phyloP scores from a whole-genome alignment of 1,139 yeast species.

The Sugiyamaella grinbergsii region DNA sequence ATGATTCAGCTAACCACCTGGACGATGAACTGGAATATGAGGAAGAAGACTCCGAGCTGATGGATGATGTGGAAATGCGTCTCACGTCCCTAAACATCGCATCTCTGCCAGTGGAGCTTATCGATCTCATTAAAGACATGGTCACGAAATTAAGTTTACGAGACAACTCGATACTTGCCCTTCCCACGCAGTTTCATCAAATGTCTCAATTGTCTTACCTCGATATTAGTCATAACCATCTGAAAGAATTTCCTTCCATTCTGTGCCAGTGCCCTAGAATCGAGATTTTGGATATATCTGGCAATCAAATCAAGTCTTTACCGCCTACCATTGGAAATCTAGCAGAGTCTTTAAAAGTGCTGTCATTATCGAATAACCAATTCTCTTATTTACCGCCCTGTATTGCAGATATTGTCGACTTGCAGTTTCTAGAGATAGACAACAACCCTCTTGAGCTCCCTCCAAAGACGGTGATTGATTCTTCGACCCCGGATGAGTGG shows the following conservation, averaged over 20 bases:
- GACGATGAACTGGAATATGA: slow-evolving; percentile 22
- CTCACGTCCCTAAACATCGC: slow-evolving; percentile 44
- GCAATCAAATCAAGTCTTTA: slow-evolving; percentile 53
- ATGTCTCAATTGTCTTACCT: slow-evolving; percentile 58
- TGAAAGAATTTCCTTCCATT: slow-evolving; percentile 56
- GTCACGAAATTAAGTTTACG: slow-evolving; percentile 59
- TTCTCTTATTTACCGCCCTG: slow-evolving; percentile 61
- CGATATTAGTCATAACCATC: slow-evolving; percentile 64
- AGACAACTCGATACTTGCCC: slow-evolving; percentile 50
- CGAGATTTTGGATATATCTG: slow-evolving; percentile 70
- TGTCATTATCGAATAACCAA: slow-evolving; percentile 64
- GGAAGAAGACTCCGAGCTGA: slow-evolving; percentile 25
- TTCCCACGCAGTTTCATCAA: slow-evolving; percentile 53
- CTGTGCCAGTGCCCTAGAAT: slow-evolving; percentile 48
- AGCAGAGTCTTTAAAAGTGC: slow-evolving; percentile 46
- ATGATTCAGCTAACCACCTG: background rate
- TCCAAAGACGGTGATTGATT: slow-evolving; percentile 45
- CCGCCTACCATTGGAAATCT: slow-evolving; percentile 49
- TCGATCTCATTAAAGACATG: slow-evolving; percentile 46
- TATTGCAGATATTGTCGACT: slow-evolving; percentile 53
- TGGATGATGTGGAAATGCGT: slow-evolving; percentile 32
- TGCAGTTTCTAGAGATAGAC: slow-evolving; percentile 68
- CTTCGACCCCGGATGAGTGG: slow-evolving; percentile 49
- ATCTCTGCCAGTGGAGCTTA: slow-evolving; percentile 45
- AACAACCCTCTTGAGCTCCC: slow-evolving; percentile 66